phyloP scores from a whole-genome alignment of 2,329 filamentous ascomycete species.

The Conoideocrella luteorostrata region DNA sequence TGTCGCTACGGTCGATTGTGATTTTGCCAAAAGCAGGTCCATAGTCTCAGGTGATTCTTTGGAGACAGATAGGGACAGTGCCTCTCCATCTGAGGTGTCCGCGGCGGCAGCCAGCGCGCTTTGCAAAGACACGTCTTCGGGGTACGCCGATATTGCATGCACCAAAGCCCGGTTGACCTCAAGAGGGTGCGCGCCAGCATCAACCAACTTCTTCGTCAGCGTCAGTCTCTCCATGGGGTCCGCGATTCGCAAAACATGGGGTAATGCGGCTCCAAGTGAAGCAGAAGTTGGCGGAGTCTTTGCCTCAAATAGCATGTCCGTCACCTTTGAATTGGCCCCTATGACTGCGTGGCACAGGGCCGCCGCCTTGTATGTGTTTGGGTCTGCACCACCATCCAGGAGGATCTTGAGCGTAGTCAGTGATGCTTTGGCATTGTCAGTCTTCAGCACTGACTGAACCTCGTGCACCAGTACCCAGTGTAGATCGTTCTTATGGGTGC shows the following conservation, averaged over 20 bases:
- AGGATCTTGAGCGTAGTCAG: conserved; percentile 40
- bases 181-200: conserved; percentile 38
- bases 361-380: conserved; percentile 46
- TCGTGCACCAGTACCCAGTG: conserved; percentile 43
- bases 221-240: conserved; percentile 45
- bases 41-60: conserved; percentile 40
- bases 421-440: conserved; percentile 28
- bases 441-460: conserved; percentile 36
- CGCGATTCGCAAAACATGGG: conserved; percentile 43
- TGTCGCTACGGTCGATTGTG: conserved; percentile 27
- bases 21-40: conserved; percentile 34
- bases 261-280: conserved; percentile 44
- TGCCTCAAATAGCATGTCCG: conserved; percentile 41
- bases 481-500: conserved; percentile 36
- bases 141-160: conserved; percentile 41
- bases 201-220: conserved; percentile 43
- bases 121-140: conserved; percentile 43
- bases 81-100: conserved; percentile 44
- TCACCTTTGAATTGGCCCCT: conserved; percentile 36
- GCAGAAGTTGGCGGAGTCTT: conserved; percentile 29
- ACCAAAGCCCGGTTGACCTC: conserved; percentile 47
- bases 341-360: conserved; percentile 46
- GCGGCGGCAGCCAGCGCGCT: conserved; percentile 38
- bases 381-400: conserved; percentile 44
- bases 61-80: conserved; percentile 38